A percentile compares a stretch with the other conserved stretches of the same genome.
Evolutionary conservation across 371 early-diverging fungal genomes (phyloP).

Genomic region (Amoeboaphelidium protococcarum): DNA sequence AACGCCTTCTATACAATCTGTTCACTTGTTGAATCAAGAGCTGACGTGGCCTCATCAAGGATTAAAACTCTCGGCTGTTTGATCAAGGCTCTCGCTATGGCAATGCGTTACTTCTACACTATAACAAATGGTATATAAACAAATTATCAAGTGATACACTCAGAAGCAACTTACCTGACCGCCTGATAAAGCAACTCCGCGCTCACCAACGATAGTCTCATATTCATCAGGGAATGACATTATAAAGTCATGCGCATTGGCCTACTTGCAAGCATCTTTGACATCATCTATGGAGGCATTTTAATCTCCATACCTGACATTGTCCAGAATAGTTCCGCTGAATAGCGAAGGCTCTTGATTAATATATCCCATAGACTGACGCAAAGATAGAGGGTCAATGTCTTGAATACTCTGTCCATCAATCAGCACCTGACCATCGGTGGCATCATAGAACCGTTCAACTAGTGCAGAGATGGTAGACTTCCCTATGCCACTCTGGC

Average conservation of each 20-base stretch:
- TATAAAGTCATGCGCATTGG: slow-evolving; percentile 13
- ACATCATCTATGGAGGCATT: slow-evolving; percentile 2
- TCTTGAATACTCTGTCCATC: slow-evolving; percentile 6
- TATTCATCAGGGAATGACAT: slow-evolving; percentile 11
- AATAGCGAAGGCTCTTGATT: slow-evolving; percentile 10
- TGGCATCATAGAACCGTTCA: slow-evolving; percentile 12
- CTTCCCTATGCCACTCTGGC: slow-evolving; percentile 26
- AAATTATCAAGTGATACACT: too few relatives aligned
- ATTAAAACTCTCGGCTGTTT: slow-evolving; percentile 16
- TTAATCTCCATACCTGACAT: background rate
- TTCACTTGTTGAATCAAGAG: slow-evolving; percentile 46
- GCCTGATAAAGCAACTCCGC: slow-evolving; percentile 10
- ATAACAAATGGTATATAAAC: too few relatives aligned
- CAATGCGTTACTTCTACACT: slow-evolving; percentile 14
- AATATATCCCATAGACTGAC: slow-evolving; percentile 13
- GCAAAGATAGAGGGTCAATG: slow-evolving; percentile 7
- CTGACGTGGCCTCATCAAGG: slow-evolving; percentile 24
- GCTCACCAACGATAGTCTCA: slow-evolving; percentile 12
- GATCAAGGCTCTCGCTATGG: slow-evolving; percentile 15
- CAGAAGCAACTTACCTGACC: slow-evolving; percentile 20
- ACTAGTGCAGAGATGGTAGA: slow-evolving; percentile 16
- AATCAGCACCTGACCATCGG: slow-evolving; percentile 3
- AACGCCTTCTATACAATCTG: slow-evolving; percentile 63
- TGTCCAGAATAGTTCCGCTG: background rate
- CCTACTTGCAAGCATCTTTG: slow-evolving; percentile 5